Percentiles rank a stretch among this genome's conserved stretches.
Evolutionary conservation across 73 alveolate species (phyloP).

Genomic region (Tetrahymena thermophila): DNA sequence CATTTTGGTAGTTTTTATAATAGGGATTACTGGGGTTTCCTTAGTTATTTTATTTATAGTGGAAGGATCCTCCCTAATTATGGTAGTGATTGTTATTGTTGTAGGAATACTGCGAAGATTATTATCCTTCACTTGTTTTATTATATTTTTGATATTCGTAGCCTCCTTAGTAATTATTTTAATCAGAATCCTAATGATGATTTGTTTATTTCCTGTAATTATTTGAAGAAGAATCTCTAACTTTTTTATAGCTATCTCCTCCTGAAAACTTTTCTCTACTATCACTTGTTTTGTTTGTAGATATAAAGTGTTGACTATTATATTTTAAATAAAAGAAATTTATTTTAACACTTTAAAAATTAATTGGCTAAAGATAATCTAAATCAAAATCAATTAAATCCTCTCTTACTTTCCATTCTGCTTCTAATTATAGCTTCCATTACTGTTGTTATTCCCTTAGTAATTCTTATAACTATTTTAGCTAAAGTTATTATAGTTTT

Average conservation of each 20-base stretch:
- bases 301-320: neutral
- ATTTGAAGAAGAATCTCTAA: neutral
- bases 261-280: neutral
- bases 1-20: neutral
- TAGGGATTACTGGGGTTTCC: neutral
- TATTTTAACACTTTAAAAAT: neutral
- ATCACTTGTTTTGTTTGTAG: neutral
- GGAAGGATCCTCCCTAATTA: neutral
- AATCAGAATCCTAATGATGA: neutral
- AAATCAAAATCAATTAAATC: neutral
- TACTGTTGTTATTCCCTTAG: neutral
- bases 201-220: neutral
- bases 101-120: neutral
- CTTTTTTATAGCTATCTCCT: neutral
- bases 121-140: neutral
- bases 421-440: neutral
- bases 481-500: neutral
- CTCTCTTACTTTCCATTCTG: neutral
- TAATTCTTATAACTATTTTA: neutral
- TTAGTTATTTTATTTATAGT: neutral
- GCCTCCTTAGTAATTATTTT: neutral
- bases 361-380: neutral
- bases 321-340: neutral
- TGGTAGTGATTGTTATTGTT: neutral
- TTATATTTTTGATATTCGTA: neutral